Evolutionary conservation across 805 yeast genomes (phyloP).

Genomic region (Yarrowia sp.): DNA sequence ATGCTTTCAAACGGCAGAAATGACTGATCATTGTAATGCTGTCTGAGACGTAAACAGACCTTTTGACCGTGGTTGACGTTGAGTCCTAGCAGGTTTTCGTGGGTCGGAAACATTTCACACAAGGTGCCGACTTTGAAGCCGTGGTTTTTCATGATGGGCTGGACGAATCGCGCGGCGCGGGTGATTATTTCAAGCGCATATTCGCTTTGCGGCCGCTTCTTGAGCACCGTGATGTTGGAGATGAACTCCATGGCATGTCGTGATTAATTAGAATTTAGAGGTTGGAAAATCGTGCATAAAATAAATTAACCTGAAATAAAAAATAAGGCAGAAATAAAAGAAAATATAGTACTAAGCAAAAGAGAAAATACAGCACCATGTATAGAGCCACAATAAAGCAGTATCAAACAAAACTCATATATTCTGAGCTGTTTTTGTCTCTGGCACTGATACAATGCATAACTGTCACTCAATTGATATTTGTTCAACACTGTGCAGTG

Average conservation of each 20-base stretch:
- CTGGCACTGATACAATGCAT: no score
- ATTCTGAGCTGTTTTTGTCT: no score
- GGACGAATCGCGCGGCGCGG: slow-evolving; percentile 62
- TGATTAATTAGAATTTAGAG: no score
- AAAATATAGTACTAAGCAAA: no score
- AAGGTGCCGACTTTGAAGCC: slow-evolving; percentile 63
- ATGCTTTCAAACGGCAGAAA: slow-evolving; percentile 65
- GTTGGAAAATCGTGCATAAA: no score
- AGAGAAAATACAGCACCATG: no score
- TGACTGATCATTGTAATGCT: slow-evolving; percentile 48
- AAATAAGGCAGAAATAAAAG: no score
- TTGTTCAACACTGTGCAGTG: no score
- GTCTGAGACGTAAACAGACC: slow-evolving; percentile 68
- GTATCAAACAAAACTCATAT: no score
- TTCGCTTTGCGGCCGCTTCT: slow-evolving; percentile 48
- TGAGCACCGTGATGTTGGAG: slow-evolving; percentile 42
- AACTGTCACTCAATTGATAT: no score
- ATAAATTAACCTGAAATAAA: no score
- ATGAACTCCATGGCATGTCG: slow-evolving; percentile 29
- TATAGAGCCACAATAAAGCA: no score
- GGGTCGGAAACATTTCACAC: slow-evolving; percentile 79
- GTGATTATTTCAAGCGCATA: slow-evolving; percentile 60
- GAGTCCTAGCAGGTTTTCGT: slow-evolving; percentile 64
- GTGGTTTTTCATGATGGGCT: slow-evolving; percentile 73
- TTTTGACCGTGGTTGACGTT: slow-evolving; percentile 78